Evolutionary conservation across 306 rosid genomes (phyloP).

Genomic region (Begonia fuchsioides): DNA sequence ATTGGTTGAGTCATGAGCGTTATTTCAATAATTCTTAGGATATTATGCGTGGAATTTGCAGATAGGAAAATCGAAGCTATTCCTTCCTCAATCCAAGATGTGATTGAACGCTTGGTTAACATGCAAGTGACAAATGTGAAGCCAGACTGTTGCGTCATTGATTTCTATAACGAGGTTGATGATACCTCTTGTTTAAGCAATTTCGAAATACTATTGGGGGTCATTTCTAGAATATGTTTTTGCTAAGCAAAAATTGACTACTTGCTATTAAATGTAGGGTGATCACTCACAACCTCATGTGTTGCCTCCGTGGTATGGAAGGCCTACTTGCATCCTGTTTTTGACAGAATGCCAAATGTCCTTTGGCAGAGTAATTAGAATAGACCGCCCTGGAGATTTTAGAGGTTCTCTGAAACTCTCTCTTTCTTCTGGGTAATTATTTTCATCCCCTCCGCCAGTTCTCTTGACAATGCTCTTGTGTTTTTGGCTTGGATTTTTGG

Average conservation of each 20-base stretch:
- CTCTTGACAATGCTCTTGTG: background rate
- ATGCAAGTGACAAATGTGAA: constrained; percentile 49
- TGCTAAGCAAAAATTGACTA: constrained; percentile 12
- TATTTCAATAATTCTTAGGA: background rate
- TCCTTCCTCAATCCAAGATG: constrained; percentile 67
- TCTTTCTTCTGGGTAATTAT: constrained; percentile 69
- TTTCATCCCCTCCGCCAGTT: constrained; percentile 7
- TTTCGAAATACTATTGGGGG: background rate
- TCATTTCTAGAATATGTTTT: background rate
- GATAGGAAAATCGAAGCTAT: constrained; percentile 65
- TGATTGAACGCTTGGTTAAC: constrained; percentile 43
- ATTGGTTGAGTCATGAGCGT: too few species aligned
- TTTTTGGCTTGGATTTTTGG: too few species aligned
- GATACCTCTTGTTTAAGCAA: constrained; percentile 3
- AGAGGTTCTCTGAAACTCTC: constrained; percentile 55
- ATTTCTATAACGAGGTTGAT: constrained; percentile 74
- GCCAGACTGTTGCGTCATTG: constrained; percentile 86
- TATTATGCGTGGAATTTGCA: constrained; percentile 27
- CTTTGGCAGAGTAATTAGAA: constrained; percentile 48
- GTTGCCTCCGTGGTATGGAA: constrained; percentile 76
- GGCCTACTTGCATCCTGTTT: constrained; percentile 56
- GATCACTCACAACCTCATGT: constrained; percentile 79
- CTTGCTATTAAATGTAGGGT: constrained; percentile 40
- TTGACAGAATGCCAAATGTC: constrained; percentile 86
- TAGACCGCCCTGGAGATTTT: constrained; percentile 74